Base-by-base conservation (phyloP, 2,329 filamentous ascomycete species). In the Harringtonia aguacate region DNA sequence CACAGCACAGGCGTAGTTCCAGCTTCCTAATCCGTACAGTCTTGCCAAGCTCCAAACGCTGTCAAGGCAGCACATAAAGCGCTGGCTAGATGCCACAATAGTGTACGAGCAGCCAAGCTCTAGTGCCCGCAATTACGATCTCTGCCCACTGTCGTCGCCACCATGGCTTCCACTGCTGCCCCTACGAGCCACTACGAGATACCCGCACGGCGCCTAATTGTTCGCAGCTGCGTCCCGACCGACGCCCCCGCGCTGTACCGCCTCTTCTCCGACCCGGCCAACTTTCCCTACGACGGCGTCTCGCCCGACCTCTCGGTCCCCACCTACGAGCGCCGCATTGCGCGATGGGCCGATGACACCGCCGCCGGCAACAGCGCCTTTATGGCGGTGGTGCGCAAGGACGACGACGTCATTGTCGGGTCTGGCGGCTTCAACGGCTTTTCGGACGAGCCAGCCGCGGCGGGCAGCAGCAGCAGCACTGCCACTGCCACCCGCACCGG, bases 381-480 rank as follows among this genome's bases (percentile, higher is more conserved):
- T n/a, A 30, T 43, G 34, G 27, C 31, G 4, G 22, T 43, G 9
- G 34, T 21, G 27, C 41, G 27, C 17, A 33, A 33, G 22, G 14
- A 10, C 3, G 41, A 43, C 20, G 15, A 36, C 20, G 4, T 10
- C 12, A 4, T 43, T 18, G 24, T 43, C 10, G 41, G 41, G 27
- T 43, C 33, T 9, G 41, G 41, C 20, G 41, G 41, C 5, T 22
- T 36, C 9, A 43, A 43, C 35, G 21, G 24, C n/a, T 18, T 43
- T 18, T 20, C 13, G 20, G 7, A 20, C 4, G 15, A n/a, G 27
- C 8, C 8, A 13, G 14, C 18, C n/a, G 27, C 12, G 12, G 7
- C 5, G 6, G 34, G 13, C 14, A 15, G 6, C 9, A 36, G 34
- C 17, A 20, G n/a, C 6, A n/a, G 17, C 22, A 14, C 18, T 8